Evolutionary conservation across 768 basidiomycete species (phyloP), one percentile per base, ranked within the genome.

Genomic region (Royoungia palumana): DNA sequence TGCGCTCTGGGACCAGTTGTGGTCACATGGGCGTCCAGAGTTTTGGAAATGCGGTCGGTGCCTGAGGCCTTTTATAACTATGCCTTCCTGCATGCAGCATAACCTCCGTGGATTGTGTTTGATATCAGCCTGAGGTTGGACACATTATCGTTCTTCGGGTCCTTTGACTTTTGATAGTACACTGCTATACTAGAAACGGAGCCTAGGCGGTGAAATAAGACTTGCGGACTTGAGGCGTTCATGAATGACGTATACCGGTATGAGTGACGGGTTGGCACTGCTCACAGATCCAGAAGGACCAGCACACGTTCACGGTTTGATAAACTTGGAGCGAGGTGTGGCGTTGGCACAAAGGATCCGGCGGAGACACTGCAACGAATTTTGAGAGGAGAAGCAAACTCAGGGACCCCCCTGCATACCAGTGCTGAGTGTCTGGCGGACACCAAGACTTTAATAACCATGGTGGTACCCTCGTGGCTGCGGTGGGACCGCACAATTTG

Each of bases 311-410:
- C 19, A 27, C 40, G n/a, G 40, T 28, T 28, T 28, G 28, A 12
- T 28, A 28, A 28, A 17, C 4, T 17, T 35, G 19, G 36, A 28
- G 16, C 20, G 17, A 28, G 34, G 22, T 28, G 28, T 28, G 30
- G 37, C 17, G 39, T 27, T 28, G 40, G 46, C 24, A 21, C 20
- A 57, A 57, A 50, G 48, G 38, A 34, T 11, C 46, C 35, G 27
- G 41, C 16, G 21, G 2, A 10, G 6, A 46, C 61, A 57, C 57
- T 50, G 61, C 61, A 53, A 35, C 44, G 40, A 55, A 30, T 34
- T 38, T 51, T 56, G 47, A 46, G 37, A 34, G 49, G 53, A 45
- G 44, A 51, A 57, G 41, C 27, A 28, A 28, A 13, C 11, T 28
- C 28, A 28, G 28, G 28, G 28, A 28, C 28, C 11, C 28, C 28